Percentiles rank a stretch among this genome's conserved stretches.
These are phyloP conservation scores for Salix caprea DNA, from an alignment of 345 rosid species.

Conservation along the genomic window DNA sequence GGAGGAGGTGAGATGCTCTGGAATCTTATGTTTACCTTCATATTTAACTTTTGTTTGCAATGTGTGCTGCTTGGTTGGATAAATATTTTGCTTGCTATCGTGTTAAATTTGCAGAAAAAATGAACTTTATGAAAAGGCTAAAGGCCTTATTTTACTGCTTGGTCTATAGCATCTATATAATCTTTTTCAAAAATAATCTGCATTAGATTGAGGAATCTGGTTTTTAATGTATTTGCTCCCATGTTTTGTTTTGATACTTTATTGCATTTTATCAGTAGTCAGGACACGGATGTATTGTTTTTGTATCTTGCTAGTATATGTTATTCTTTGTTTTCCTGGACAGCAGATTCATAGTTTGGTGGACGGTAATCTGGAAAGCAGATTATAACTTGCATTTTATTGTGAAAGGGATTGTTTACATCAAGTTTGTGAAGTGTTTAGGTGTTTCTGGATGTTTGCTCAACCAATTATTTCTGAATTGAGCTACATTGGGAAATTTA, in stretches of 20 bases:
- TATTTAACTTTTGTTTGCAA: not conserved
- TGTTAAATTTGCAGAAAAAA: not conserved
- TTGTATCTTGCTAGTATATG: not conserved
- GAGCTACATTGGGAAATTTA: not conserved
- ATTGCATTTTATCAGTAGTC: not conserved
- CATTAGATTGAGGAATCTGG: not conserved
- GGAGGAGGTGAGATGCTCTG: constrained; percentile 53
- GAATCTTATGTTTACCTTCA: not conserved
- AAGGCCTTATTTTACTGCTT: not conserved
- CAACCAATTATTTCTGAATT: not conserved
- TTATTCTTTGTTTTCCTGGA: not conserved
- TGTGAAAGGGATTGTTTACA: not conserved
- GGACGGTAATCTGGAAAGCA: not conserved
- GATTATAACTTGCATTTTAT: not conserved
- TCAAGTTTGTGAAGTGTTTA: not conserved
- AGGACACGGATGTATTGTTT: not conserved
- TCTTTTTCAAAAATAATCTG: not conserved
- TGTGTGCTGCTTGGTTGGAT: not conserved
- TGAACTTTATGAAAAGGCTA: not conserved
- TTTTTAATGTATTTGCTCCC: not conserved
- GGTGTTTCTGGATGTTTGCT: not conserved
- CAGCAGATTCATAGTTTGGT: not conserved
- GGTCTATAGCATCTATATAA: not conserved
- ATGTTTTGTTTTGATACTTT: not conserved
- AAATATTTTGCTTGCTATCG: not conserved